Base-by-base conservation (phyloP, 176 grass and related monocot species). In the Musa itinerans region DNA sequence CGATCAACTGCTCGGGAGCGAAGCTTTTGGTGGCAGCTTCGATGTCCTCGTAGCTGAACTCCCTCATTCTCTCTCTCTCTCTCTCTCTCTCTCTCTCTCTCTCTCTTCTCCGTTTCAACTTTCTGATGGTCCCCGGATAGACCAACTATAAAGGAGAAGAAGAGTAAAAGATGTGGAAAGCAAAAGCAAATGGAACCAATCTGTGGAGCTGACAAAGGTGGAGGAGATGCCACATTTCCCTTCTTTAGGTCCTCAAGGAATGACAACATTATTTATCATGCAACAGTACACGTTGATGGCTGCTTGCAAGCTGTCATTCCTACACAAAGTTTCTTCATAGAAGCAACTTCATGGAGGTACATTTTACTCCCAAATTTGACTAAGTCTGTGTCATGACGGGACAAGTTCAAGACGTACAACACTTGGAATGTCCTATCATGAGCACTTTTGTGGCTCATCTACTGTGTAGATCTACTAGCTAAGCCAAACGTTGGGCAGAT, bases 41-140 rank as follows among this genome's bases (percentile, higher is more conserved):
- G 57, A 99, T 84, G 78, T 92, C 90, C 50, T 89, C 75, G 68
- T 89, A 94, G 49, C 86, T 86, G 43, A 87, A 91, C 72, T 99
- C 88, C 78, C 74, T 89, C 90, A 99, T 94, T 62, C 2, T 52
- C n/a, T 2, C 48, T 20, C 13, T 69, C 51, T 34, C 29, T 34
- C 29, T 34, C 29, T 34, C 58, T 52, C n/a, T 2, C 48, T 20
- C 12, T 69, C 51, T 34, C 29, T 34, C 29, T 34, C 29, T 34
- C 29, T 34, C 29, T 34, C 3, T 34, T 34, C 29, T 34, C 29
- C 29, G 29, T 3, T 34, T 34, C 29, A 5, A 34, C 29, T 34
- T 34, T 2, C 29, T 4, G 29, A 34, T 34, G 2, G 29, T 34
- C 29, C 29, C 29, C 29, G 29, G 29, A 34, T 3, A 34, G 29